These are phyloP conservation scores for Noccaea bulbosa DNA, from an alignment of 345 rosid species.

Conservation along the genomic window DNA sequence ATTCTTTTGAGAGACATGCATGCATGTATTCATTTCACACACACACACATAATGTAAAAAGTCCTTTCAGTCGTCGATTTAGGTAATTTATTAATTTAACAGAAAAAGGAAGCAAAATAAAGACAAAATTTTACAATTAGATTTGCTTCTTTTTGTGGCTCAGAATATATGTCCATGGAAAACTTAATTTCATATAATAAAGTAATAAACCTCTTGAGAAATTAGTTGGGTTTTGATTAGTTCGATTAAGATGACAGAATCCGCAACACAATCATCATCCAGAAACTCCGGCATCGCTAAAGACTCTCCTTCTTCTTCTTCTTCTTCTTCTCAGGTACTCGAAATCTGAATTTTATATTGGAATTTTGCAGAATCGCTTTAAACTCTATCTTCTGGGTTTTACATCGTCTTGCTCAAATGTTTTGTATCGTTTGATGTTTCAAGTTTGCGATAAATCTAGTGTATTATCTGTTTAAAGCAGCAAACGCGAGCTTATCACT, in stretches of 20 bases:
- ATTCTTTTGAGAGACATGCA: no score
- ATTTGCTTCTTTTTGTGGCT: slow-evolving; percentile 20
- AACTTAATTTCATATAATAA: not conserved
- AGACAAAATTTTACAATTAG: slow-evolving; percentile 18
- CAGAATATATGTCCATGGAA: slow-evolving; percentile 13
- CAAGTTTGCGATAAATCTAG: not conserved
- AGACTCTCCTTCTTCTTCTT: slow-evolving; percentile 18
- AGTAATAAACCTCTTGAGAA: not conserved
- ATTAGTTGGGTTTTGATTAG: not conserved
- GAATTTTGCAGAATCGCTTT: not conserved
- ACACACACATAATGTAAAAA: no score
- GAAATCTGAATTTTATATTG: not conserved
- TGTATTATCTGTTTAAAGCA: not conserved
- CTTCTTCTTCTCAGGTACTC: slow-evolving; percentile 39
- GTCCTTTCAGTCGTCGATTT: not conserved
- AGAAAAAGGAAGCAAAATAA: not conserved
- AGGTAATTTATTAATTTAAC: slow-evolving; percentile 3
- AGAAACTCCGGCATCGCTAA: not conserved
- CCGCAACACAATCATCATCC: not conserved
- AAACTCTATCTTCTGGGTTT: slow-evolving; percentile 8
- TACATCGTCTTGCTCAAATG: not conserved
- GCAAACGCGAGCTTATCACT: not conserved
- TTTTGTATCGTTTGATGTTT: not conserved
- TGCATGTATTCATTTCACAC: no score
- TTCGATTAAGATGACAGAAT: slow-evolving; percentile 34